These are phyloP conservation scores for Ogataea nonfermentans DNA, from an alignment of 805 yeast species.

Conservation along the genomic window DNA sequence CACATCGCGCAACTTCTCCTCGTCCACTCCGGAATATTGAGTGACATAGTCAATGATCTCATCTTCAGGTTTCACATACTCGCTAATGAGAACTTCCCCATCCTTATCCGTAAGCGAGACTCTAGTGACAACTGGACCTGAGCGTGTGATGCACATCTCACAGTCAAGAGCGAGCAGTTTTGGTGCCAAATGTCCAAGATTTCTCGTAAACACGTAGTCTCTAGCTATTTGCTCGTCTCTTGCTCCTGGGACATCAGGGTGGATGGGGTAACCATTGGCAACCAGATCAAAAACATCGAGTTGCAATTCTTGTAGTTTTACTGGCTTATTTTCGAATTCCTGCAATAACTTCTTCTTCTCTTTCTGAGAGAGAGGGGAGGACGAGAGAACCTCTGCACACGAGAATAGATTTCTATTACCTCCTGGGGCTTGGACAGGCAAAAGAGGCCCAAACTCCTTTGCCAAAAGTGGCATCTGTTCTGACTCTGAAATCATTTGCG, in stretches of 20 bases:
- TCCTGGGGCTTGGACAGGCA: constrained; percentile 67
- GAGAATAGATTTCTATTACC: constrained; percentile 51
- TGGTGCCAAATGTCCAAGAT: constrained; percentile 55
- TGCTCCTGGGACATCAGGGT: constrained; percentile 36
- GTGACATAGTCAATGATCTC: constrained; percentile 81
- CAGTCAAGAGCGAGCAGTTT: constrained; percentile 84
- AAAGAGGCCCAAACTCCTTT: constrained; percentile 38
- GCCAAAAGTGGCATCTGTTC: constrained; percentile 35
- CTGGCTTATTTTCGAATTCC: constrained; percentile 35
- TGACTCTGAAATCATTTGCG: background rate
- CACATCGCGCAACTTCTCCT: constrained; percentile 58
- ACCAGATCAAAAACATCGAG: constrained; percentile 48
- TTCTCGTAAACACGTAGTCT: constrained; percentile 55
- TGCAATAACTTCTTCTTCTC: constrained; percentile 43
- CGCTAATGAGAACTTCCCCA: constrained; percentile 61
- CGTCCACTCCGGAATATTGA: constrained; percentile 82
- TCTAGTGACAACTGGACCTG: constrained; percentile 70
- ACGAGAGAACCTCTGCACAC: constrained; percentile 55
- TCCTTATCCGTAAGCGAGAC: constrained; percentile 70
- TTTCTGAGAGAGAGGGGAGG: constrained; percentile 53
- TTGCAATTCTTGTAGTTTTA: constrained; percentile 52
- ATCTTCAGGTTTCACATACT: constrained; percentile 73
- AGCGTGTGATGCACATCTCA: constrained; percentile 77
- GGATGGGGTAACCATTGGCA: constrained; percentile 54
- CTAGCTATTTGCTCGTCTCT: constrained; percentile 20